Evolutionary conservation across 805 yeast genomes (phyloP).

Genomic region (Spathaspora sp.): DNA sequence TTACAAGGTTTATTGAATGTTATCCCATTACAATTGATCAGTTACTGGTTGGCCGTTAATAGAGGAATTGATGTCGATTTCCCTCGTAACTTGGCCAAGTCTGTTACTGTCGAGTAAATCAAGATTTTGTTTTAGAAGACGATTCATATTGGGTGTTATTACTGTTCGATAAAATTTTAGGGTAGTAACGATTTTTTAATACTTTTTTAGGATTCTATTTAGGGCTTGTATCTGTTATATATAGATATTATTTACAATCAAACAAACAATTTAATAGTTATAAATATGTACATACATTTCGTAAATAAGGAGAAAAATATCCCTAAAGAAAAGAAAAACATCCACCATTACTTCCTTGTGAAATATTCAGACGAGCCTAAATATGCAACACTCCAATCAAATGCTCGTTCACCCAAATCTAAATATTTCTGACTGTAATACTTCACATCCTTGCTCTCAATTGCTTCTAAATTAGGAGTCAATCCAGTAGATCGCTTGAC

Average conservation of each 20-base stretch:
- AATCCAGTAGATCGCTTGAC: conserved; percentile 71
- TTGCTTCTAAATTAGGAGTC: conserved; percentile 47
- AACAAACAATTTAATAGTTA: background rate
- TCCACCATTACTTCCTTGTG: conserved; percentile 39
- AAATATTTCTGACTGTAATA: conserved; percentile 63
- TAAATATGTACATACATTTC: background rate
- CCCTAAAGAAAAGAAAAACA: background rate
- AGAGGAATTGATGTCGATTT: conserved; percentile 96
- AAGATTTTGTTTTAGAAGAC: background rate
- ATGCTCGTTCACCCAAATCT: conserved; percentile 79
- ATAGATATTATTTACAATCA: background rate
- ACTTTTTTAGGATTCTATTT: background rate
- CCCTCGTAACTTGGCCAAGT: conserved; percentile 97
- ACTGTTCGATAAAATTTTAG: background rate
- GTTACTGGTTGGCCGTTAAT: conserved; percentile 94
- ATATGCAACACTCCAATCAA: conserved; percentile 67
- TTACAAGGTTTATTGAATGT: conserved; percentile 94
- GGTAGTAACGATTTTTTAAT: background rate
- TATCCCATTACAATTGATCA: conserved; percentile 90
- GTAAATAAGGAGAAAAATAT: background rate
- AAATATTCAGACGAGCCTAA: conserved; percentile 75
- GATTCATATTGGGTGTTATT: background rate
- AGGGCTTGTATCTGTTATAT: background rate
- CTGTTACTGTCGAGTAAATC: conserved; percentile 86
- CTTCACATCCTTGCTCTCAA: conserved; percentile 43